A percentile compares a stretch with the other conserved stretches of the same genome.
Evolutionary conservation across 1,139 yeast genomes (phyloP).

Genomic region (Suhomyces atakaporum): DNA sequence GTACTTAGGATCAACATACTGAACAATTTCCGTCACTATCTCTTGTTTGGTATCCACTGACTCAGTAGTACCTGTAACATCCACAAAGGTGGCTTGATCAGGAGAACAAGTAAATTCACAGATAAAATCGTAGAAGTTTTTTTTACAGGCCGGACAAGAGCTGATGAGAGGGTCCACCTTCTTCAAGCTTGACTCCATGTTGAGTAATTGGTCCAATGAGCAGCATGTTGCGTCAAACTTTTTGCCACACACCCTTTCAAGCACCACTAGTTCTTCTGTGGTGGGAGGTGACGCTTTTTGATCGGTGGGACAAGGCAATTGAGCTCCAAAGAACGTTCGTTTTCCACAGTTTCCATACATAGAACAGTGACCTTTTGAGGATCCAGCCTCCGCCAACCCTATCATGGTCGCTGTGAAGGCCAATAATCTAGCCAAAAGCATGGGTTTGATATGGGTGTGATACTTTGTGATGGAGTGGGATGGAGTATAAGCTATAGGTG

Average conservation of each 20-base stretch:
- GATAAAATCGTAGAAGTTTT: conserved; percentile 81
- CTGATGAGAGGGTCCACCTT: conserved; percentile 79
- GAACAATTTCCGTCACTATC: conserved; percentile 72
- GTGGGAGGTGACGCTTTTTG: conserved; percentile 37
- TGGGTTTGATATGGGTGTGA: neutral
- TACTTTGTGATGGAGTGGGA: no score
- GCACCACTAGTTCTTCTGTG: conserved; percentile 40
- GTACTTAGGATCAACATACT: conserved; percentile 57
- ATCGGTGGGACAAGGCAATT: conserved; percentile 74
- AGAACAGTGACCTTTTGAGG: conserved; percentile 49
- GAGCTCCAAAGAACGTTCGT: conserved; percentile 73
- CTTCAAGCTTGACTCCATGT: conserved; percentile 54
- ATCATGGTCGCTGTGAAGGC: conserved; percentile 1
- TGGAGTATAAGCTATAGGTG: no score
- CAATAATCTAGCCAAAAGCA: conserved; percentile 1
- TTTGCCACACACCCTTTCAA: conserved; percentile 70
- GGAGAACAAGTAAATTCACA: conserved; percentile 93
- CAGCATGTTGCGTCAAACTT: conserved; percentile 52
- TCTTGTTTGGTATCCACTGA: conserved; percentile 55
- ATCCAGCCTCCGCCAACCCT: neutral
- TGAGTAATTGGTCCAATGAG: conserved; percentile 36
- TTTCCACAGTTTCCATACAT: conserved; percentile 76
- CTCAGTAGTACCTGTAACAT: conserved; percentile 56
- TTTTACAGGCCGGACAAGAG: conserved; percentile 92
- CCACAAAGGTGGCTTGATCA: conserved; percentile 72